phyloP scores from a whole-genome alignment of 257 asterid genomes.

The Solanum dulcamara region DNA sequence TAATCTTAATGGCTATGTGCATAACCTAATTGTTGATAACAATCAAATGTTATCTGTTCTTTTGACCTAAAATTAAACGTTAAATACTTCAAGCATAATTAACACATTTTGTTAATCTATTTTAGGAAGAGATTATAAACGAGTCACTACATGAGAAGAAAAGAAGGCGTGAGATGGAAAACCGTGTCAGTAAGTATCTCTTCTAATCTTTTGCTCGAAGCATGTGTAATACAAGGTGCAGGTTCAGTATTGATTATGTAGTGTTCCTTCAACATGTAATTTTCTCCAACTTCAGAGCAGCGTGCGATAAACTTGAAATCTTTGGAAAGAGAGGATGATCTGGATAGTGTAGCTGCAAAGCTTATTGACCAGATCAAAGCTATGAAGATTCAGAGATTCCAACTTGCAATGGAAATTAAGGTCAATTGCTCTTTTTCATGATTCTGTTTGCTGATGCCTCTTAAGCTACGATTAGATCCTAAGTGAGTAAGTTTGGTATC shows the following conservation, averaged over 20 bases:
- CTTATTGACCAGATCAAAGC: slow-evolving; percentile 39
- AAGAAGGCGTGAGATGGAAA: slow-evolving; percentile 41
- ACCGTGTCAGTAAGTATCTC: slow-evolving; percentile 52
- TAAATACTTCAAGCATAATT: background rate
- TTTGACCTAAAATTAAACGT: background rate
- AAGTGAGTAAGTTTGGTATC: background rate
- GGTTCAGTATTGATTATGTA: background rate
- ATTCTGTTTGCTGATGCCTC: slow-evolving; percentile 5
- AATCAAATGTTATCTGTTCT: background rate
- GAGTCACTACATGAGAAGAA: slow-evolving; percentile 29
- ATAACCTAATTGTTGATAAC: background rate
- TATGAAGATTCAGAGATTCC: slow-evolving; percentile 48
- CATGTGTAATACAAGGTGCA: background rate
- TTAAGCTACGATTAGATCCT: background rate
- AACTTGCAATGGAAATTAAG: slow-evolving; percentile 48
- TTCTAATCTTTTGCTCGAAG: background rate
- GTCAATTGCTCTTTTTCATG: slow-evolving; percentile 27
- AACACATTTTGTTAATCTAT: slow-evolving; percentile 1
- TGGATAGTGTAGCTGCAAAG: slow-evolving; percentile 39
- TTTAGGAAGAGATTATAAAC: slow-evolving; percentile 56
- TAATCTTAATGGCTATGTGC: background rate
- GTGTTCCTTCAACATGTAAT: background rate
- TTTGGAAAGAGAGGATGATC: slow-evolving; percentile 54
- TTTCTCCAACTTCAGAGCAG: slow-evolving; percentile 32
- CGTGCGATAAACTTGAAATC: slow-evolving; percentile 36